These are phyloP conservation scores for Geotrichum phurueaensis DNA, from an alignment of 1,139 yeast species.

Conservation along the genomic window DNA sequence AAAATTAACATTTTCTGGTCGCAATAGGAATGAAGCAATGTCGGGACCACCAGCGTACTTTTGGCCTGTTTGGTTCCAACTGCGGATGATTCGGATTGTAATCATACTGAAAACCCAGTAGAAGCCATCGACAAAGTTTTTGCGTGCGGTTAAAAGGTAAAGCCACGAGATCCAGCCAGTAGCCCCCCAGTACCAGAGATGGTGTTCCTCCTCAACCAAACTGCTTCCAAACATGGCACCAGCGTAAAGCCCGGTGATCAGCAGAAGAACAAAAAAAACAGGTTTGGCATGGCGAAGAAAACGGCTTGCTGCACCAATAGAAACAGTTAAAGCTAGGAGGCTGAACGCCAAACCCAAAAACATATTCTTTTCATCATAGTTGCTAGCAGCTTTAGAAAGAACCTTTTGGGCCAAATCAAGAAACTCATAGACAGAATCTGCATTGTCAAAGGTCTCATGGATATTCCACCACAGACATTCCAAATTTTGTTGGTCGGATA, in stretches of 20 bases:
- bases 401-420: conserved; percentile 40
- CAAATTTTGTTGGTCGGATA: conserved; percentile 25
- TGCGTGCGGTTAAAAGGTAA: conserved; percentile 28
- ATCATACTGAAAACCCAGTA: conserved; percentile 37
- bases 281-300: conserved; percentile 14
- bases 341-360: conserved; percentile 25
- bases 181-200: conserved; percentile 85
- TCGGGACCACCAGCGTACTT: conserved; percentile 54
- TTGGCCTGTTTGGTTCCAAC: conserved; percentile 91
- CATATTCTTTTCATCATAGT: conserved; percentile 56
- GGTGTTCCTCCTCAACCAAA: conserved; percentile 94
- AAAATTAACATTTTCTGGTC: conserved; percentile 23
- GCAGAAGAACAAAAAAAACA: conserved; percentile 28
- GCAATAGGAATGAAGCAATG: conserved; percentile 32
- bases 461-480: conserved; percentile 23
- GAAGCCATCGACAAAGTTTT: conserved; percentile 24
- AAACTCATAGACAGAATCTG: conserved; percentile 9
- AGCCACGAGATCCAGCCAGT: conserved; percentile 37
- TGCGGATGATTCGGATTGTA: conserved; percentile 57
- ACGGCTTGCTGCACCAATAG: conserved; percentile 16
- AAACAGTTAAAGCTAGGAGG: conserved; percentile 15
- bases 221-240: conserved; percentile 79
- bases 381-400: conserved; percentile 64
- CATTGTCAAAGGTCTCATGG: conserved; percentile 8
- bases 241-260: conserved; percentile 45